Conservation (phyloP, 2,329 filamentous ascomycete genomes). For the Aspergillus tanneri region DNA sequence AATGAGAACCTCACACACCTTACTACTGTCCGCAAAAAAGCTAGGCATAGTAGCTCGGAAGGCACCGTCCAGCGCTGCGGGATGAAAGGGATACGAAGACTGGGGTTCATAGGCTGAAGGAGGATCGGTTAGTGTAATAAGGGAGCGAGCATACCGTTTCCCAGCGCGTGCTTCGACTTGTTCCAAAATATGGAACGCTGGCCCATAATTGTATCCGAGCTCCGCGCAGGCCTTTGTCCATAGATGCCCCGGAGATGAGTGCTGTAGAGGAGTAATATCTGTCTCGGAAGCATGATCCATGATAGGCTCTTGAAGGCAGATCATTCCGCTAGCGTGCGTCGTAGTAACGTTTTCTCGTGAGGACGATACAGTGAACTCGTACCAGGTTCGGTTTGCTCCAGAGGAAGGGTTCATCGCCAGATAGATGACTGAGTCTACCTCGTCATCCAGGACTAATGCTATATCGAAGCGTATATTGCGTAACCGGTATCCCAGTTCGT, state of each 20-base stretch:
- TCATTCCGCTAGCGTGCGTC: too few relatives aligned
- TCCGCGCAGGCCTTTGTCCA: too few relatives aligned
- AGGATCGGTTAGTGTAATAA: background rate
- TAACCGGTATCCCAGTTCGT: background rate
- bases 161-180: background rate
- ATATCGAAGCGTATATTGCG: constrained; percentile 1
- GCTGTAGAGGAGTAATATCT: too few relatives aligned
- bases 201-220: too few relatives aligned
- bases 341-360: too few relatives aligned
- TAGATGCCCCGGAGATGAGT: too few relatives aligned
- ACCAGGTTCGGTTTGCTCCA: background rate
- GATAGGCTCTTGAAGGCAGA: too few relatives aligned
- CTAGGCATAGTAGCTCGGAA: background rate
- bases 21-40: background rate
- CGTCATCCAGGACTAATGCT: background rate
- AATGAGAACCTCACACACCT: background rate
- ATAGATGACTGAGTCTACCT: background rate
- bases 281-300: too few relatives aligned
- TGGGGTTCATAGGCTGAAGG: background rate
- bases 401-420: background rate
- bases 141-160: background rate
- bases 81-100: constrained; percentile 3
- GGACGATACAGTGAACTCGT: too few relatives aligned
- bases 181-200: background rate
- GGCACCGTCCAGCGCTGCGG: background rate